A percentile compares a stretch with the other conserved stretches of the same genome.
These are phyloP conservation scores for Sphagnurus paluster DNA, from an alignment of 1,284 basidiomycete species.

Conservation along the genomic window DNA sequence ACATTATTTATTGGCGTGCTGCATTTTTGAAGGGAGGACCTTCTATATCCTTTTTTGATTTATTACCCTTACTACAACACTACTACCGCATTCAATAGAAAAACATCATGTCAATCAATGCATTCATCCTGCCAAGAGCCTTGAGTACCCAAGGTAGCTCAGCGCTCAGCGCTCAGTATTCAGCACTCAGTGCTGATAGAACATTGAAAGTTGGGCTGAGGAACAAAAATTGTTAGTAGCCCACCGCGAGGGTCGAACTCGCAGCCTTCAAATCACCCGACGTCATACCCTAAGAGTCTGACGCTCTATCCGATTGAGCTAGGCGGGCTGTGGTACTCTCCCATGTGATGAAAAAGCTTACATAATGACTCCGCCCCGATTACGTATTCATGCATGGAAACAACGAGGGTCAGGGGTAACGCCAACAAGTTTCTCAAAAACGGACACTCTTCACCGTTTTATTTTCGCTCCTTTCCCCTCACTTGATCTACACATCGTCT, in stretches of 20 bases:
- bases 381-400: not conserved
- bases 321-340: constrained; percentile 62
- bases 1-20: constrained; percentile 1
- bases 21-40: constrained; percentile 2
- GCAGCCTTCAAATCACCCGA: constrained; percentile 74
- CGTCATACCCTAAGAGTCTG: constrained; percentile 59
- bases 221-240: constrained; percentile 42
- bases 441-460: constrained; percentile 6
- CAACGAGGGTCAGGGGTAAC: no score
- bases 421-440: not conserved
- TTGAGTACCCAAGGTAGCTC: no score
- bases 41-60: constrained; percentile 8
- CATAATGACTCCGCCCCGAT: not conserved
- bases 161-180: no score
- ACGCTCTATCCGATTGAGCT: constrained; percentile 88
- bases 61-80: constrained; percentile 3
- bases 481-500: constrained; percentile 3
- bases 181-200: no score
- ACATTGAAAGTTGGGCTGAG: no score
- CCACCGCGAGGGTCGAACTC: constrained; percentile 92
- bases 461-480: constrained; percentile 7
- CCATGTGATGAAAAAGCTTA: no score
- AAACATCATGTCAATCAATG: not conserved
- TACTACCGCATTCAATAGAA: not conserved
- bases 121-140: no score